Percentiles rank a stretch among this genome's conserved stretches.
Evolutionary conservation across 1,139 yeast species (phyloP).

Genomic region (Hansenula lynferdii): DNA sequence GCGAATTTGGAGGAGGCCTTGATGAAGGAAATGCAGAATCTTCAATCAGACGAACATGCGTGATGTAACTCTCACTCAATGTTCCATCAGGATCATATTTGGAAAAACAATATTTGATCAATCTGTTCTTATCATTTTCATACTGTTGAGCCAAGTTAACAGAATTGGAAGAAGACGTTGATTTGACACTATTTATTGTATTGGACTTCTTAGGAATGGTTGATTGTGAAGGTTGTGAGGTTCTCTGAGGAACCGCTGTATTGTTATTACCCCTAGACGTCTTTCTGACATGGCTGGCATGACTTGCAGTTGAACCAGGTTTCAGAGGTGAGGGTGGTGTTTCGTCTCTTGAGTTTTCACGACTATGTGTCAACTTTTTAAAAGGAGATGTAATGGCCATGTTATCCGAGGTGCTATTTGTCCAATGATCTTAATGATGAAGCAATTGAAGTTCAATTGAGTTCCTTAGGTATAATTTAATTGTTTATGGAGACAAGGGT

Average conservation of each 20-base stretch:
- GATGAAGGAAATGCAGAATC: slow-evolving; percentile 42
- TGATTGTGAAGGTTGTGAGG: background rate
- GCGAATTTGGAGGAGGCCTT: slow-evolving; percentile 39
- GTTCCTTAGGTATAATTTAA: no score
- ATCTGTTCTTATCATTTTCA: slow-evolving; percentile 41
- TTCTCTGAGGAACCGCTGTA: background rate
- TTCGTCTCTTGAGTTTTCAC: slow-evolving; percentile 27
- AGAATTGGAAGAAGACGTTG: slow-evolving; percentile 23
- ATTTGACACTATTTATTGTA: slow-evolving; percentile 9
- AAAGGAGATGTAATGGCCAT: slow-evolving; percentile 26
- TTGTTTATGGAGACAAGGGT: no score
- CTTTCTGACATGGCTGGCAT: background rate
- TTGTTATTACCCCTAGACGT: background rate
- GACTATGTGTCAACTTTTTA: slow-evolving; percentile 26
- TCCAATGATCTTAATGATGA: no score
- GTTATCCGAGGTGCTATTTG: no score
- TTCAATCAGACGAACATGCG: slow-evolving; percentile 55
- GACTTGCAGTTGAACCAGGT: slow-evolving; percentile 1
- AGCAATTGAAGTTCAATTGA: no score
- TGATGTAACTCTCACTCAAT: slow-evolving; percentile 45
- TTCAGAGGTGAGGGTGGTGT: slow-evolving; percentile 20
- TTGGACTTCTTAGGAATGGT: slow-evolving; percentile 7
- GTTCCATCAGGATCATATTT: slow-evolving; percentile 33
- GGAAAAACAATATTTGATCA: slow-evolving; percentile 41
- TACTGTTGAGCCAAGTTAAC: slow-evolving; percentile 42